Evolutionary conservation across 805 yeast genomes (phyloP).

Genomic region (Yamadazyma nakazawae): DNA sequence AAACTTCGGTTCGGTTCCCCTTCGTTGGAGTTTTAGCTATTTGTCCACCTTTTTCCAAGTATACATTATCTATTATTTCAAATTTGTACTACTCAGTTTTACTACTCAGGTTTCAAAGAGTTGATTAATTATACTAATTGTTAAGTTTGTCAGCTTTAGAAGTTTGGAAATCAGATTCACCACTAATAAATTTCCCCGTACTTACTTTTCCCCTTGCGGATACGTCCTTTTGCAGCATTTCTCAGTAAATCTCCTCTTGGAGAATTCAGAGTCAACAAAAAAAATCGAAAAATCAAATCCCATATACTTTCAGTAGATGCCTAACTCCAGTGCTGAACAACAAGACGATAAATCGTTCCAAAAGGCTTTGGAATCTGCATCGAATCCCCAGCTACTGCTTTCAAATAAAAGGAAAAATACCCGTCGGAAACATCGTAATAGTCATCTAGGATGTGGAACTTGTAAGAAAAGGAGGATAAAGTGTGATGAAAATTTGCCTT

Average conservation of each 20-base stretch:
- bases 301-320: neutral
- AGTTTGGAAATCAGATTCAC: neutral
- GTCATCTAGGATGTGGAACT: constrained; percentile 72
- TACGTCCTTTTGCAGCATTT: constrained; percentile 2
- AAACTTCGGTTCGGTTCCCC: constrained; percentile 6
- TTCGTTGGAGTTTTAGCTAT: constrained; percentile 1
- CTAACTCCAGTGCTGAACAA: neutral
- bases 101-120: neutral
- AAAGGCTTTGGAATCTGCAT: constrained; percentile 13
- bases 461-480: constrained; percentile 51
- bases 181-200: neutral
- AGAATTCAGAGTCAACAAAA: neutral
- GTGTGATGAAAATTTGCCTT: constrained; percentile 49
- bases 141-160: neutral
- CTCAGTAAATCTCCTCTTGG: neutral
- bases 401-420: constrained; percentile 36
- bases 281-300: neutral
- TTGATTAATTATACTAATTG: neutral
- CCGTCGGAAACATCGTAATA: constrained; percentile 62
- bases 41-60: neutral
- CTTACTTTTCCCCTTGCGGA: neutral
- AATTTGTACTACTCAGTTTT: neutral
- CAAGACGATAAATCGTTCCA: constrained; percentile 13
- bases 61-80: neutral
- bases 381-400: constrained; percentile 14